Base-by-base conservation (phyloP, 441 rosid species). In the Brassica hybrid region DNA sequence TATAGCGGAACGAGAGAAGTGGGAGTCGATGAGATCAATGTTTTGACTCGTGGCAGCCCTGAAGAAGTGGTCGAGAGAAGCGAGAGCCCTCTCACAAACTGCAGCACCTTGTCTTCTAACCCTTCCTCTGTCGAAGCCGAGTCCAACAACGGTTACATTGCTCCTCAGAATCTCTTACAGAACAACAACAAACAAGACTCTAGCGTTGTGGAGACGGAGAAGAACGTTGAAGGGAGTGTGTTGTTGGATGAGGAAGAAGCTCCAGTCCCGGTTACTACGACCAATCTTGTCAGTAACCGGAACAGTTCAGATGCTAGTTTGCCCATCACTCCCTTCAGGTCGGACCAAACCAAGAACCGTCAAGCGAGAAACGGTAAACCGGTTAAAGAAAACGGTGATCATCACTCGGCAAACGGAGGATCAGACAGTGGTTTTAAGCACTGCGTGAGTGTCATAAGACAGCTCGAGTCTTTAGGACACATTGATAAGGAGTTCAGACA, bases 51-150 rank as follows among this genome's bases (percentile, higher is more conserved):
- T 36, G 72, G 65, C 2, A 21, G 23, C 71, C 23, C 79, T 59
- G 81, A 79, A 76, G 90, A 84, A 68, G 89, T 81, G 68, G 79
- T 36, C 11, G 89, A 84, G 84, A 88, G 97, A 87, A 89, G 96
- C 68, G 96, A 89, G 77, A 95, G 99, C 85, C 98, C 97, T 5
- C 84, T 85, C 25, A 95, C 97, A 34, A 91, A 52, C 19, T 91
- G 95, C 83, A 93, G 99, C 83, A 91, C 90, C 77, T 88, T 93
- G 76, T 95, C 99, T 64, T 95, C 99, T 7, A 89, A 84, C 79
- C 97, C 97, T 45, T 91, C 98, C 2, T 93, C 99, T 0, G 94
- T 93, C 50, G 97, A 95, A 84, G 97, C 93, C 70, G 99, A 95
- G 76, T 88, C 92, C 63, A 93, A 93, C 77, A 89, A 88, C 69